Base-by-base conservation (phyloP, 2,329 filamentous ascomycete species). In the Periglandula ipomoeae region DNA sequence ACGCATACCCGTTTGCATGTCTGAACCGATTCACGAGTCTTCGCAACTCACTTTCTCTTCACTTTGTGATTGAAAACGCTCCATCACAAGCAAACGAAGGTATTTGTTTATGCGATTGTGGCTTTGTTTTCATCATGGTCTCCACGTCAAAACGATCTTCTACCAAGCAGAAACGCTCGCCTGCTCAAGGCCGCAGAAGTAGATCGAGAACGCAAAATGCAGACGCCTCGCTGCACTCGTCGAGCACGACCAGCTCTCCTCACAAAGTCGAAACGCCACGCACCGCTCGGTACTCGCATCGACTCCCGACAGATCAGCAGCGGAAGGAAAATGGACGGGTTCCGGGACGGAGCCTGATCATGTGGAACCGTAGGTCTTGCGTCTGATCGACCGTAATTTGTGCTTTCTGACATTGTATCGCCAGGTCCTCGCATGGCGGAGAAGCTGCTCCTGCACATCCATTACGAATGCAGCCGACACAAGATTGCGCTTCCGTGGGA, bases 341-440 rank as follows among this genome's bases (percentile, higher is more conserved):
- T 5, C 24, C 48, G 5, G 69, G 69, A 8, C 65, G 71, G 6
- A 65, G 61, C 24, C 55, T 73, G 2, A 67, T 74, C 23, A 57
- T 61, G 23, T 74, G 71, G 71, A 61, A 59, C n/a, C 65, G 70
- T 73, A 61, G 64, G 70, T 43, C 8, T 15, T 42, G 34, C 22
- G 6, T 23, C 9, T 44, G n/a, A n/a, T n/a, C n/a, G n/a, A n/a
- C n/a, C n/a, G n/a, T n/a, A n/a, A n/a, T n/a, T n/a, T 37, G 35
- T 19, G n/a, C 11, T 11, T n/a, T 17, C 39, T 22, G 17, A 26
- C 6, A 1, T 23, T n/a, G 13, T 35, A 3, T 44, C 26, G 17
- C 32, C n/a, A 75, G 71, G 69, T 1, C 65, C 69, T 9, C 66
- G 70, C 9, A 75, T 74, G 69, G 58, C 62, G 0, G 71, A 74